These are phyloP conservation scores for Colletotrichum caudatum DNA, from an alignment of 2,329 filamentous ascomycete species.

Conservation along the genomic window DNA sequence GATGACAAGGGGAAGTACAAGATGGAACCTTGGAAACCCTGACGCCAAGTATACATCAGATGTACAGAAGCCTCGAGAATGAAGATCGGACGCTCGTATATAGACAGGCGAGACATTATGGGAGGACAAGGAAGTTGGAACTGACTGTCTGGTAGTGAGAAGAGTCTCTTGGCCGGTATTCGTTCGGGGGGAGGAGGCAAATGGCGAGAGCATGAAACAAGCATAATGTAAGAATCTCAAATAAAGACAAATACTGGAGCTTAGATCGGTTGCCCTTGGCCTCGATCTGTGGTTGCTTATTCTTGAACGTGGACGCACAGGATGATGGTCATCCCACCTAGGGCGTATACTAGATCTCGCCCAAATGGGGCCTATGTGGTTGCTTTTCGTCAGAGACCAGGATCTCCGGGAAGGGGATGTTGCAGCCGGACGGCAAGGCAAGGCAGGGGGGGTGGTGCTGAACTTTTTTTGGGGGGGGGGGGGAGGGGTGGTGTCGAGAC, in stretches of 20 bases:
- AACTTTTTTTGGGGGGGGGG: no score
- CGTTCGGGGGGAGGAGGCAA: neutral
- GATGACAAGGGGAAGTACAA: constrained; percentile 4
- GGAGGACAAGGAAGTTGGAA: neutral
- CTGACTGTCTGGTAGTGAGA: neutral
- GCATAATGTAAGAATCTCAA: constrained; percentile 34
- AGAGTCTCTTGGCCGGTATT: neutral
- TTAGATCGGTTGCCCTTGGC: constrained; percentile 17
- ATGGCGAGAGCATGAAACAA: constrained; percentile 39
- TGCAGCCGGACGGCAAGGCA: constrained; percentile 40
- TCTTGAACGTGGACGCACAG: constrained; percentile 27
- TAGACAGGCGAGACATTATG: constrained; percentile 36
- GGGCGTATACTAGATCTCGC: constrained; percentile 29
- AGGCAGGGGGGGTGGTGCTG: constrained; percentile 32
- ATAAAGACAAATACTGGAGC: constrained; percentile 32
- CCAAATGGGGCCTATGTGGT: constrained; percentile 32
- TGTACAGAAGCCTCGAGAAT: constrained; percentile 5
- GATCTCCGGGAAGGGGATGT: constrained; percentile 38
- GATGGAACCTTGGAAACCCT: neutral
- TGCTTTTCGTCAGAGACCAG: constrained; percentile 30
- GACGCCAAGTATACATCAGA: constrained; percentile 2
- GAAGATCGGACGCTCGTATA: constrained; percentile 30
- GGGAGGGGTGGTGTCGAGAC: constrained; percentile 11
- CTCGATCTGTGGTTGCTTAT: constrained; percentile 34
- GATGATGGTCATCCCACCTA: constrained; percentile 27